A percentile compares a stretch with the other conserved stretches of the same genome.
phyloP scores from a whole-genome alignment of 805 yeast genomes.

The Zygosaccharomyces kombuchaensis region DNA sequence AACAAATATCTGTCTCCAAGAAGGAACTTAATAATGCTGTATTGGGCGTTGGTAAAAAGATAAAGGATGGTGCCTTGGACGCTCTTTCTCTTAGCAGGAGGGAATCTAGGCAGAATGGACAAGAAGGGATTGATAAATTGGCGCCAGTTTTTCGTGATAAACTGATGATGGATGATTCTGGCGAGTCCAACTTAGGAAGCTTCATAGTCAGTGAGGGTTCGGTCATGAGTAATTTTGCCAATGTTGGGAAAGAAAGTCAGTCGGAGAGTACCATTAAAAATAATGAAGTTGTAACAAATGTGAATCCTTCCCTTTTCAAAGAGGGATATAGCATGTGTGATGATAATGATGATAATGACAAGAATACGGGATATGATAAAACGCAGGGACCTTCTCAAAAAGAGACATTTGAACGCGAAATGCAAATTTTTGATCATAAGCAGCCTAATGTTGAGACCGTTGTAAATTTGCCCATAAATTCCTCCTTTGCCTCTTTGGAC shows the following conservation, averaged over 20 bases:
- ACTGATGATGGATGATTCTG: not conserved
- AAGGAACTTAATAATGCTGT: conserved; percentile 76
- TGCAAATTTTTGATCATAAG: conserved; percentile 22
- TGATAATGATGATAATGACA: conserved; percentile 13
- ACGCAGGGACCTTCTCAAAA: conserved; percentile 7
- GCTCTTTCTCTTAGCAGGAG: conserved; percentile 1
- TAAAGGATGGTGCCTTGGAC: conserved; percentile 38
- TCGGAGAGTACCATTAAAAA: not conserved
- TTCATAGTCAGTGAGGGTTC: conserved; percentile 26
- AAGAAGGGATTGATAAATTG: not conserved
- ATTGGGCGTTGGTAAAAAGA: conserved; percentile 69
- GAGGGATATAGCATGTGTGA: conserved; percentile 13
- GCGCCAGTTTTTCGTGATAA: not conserved
- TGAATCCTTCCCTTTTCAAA: conserved; percentile 6
- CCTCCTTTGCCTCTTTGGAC: conserved; percentile 74
- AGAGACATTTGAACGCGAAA: conserved; percentile 24
- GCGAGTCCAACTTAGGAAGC: conserved; percentile 11
- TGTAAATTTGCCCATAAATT: conserved; percentile 63
- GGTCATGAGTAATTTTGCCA: conserved; percentile 15
- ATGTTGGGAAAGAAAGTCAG: not conserved
- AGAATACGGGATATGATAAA: conserved; percentile 7
- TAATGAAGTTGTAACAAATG: conserved; percentile 1
- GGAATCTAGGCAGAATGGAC: conserved; percentile 1
- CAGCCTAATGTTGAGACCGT: conserved; percentile 39
- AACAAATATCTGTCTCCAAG: conserved; percentile 54